Base-by-base conservation (phyloP, 2,329 filamentous ascomycete species). In the Penicillium janthinellum region DNA sequence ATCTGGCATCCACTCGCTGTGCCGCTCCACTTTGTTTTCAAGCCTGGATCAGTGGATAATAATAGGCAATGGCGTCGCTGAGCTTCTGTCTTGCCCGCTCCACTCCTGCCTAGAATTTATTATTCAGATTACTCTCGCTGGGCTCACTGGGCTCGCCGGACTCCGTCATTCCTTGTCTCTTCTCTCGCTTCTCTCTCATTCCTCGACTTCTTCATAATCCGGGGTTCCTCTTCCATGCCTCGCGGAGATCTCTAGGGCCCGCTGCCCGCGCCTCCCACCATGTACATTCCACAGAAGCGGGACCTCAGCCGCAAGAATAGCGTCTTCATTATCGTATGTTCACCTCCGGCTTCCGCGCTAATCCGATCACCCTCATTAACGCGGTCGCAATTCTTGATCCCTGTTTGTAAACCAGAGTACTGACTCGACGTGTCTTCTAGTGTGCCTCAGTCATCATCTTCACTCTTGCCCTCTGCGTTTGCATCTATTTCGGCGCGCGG, bases 401-500 rank as follows among this genome's bases (percentile, higher is more conserved):
- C 45, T 38, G 28, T 44, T 20, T 39, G 2, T 12, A 5, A 11
- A 12, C 11, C 31, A 50, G 14, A 8, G 25, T 57, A 20, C 48
- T 64, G 52, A 70, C 61, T 42, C 39, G 4, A 35, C 17, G 20
- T 42, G 11, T 25, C 20, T 7, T 42, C 31, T 57, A 75, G 73
- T 64, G 63, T 61, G 69, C 64, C 37, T 64, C 72, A 28, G 62
- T 62, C 47, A 67, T 78, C 38, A 66, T 77, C 50, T 72, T 77
- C 51, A 53, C 70, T 25, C 56, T 75, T 31, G 61, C 74, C 28
- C 55, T 74, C 28, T 63, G 73, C 20, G 47, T 73, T 20, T 62
- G 70, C 48, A 12, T 67, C 28, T 80, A 73, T 65, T 72, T 78
- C 51, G 61, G 73, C 50, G 67, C 78, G 17, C 79, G 81, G n/a